A percentile compares a stretch with the other conserved stretches of the same genome.
These are phyloP conservation scores for Lyophyllum decastes DNA, from an alignment of 768 basidiomycete genomes.

Conservation along the genomic window DNA sequence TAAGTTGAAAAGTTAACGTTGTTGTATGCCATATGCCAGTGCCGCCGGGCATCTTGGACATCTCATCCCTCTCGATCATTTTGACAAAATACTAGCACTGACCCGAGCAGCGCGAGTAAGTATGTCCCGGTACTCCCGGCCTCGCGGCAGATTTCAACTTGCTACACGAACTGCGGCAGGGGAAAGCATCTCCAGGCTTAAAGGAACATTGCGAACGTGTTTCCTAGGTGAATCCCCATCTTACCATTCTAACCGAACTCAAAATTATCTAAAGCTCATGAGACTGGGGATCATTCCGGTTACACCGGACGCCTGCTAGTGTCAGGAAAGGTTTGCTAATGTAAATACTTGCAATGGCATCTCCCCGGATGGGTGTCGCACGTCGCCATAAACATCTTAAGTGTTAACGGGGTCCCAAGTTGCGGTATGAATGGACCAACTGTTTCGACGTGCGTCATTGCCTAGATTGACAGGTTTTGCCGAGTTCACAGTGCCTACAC, in stretches of 20 bases:
- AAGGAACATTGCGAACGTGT: no score
- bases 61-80: background rate
- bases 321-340: background rate
- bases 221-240: background rate
- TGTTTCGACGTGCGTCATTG: background rate
- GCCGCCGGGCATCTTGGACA: background rate
- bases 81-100: no score
- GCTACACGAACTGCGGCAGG: no score
- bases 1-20: background rate
- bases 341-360: background rate
- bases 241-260: background rate
- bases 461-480: background rate
- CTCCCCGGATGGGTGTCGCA: no score
- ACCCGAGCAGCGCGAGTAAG: no score
- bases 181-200: no score
- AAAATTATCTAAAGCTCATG: background rate
- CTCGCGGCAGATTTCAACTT: no score
- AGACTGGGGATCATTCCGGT: background rate
- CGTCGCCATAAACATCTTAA: background rate
- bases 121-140: no score
- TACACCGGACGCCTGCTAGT: background rate
- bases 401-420: background rate
- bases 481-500: background rate
- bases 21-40: background rate
- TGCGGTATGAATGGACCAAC: background rate